Base-by-base conservation (phyloP, 257 asterid species). In the Datura wrightii region DNA sequence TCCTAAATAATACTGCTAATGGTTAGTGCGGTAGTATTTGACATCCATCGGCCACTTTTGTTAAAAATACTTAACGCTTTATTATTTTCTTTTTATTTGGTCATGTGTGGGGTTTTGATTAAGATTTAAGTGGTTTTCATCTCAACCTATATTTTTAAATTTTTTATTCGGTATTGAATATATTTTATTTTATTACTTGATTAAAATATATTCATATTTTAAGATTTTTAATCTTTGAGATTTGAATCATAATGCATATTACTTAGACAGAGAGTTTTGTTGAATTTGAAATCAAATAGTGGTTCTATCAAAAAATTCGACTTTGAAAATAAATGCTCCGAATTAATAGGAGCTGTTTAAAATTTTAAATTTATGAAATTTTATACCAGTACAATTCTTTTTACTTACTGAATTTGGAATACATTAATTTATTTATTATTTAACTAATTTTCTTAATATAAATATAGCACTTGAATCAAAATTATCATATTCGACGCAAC, bases 11-110 rank as follows among this genome's bases (percentile, higher is more conserved):
- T 54, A 54, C 2, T 39, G 3, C 3, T 72, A 72, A 31, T 44
- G 46, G 34, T 67, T 67, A 37, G 79, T 41, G 80, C 39, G n/a
- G 2, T 74, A 46, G 80, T 72, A 46, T 72, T 70, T 41, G 78
- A 16, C 53, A 69, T 69, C 39, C 79, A 71, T 16, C 42, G 42
- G 42, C 79, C 56, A 71, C 56, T 42, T 71, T n/a, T 36, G 34
- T n/a, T 71, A 71, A 44, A 71, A 44, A 8, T 41, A 53, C 54
- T 8, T 8, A 18, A 18, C 34, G 4, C 79, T 69, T 69, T 41
- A 16, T 71, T 18, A 18, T n/a, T 18, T 8, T 66, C 24, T 36
- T 66, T 36, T 66, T 3, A 66, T 36, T 66, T 13, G 48, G 6
- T 31, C 44, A 67, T 13, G 24, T 37, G 50, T 37, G 50, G 76